Evolutionary conservation across 495 filamentous ascomycete genomes (phyloP).

Genomic region (Penicillium psychrofluorescens): DNA sequence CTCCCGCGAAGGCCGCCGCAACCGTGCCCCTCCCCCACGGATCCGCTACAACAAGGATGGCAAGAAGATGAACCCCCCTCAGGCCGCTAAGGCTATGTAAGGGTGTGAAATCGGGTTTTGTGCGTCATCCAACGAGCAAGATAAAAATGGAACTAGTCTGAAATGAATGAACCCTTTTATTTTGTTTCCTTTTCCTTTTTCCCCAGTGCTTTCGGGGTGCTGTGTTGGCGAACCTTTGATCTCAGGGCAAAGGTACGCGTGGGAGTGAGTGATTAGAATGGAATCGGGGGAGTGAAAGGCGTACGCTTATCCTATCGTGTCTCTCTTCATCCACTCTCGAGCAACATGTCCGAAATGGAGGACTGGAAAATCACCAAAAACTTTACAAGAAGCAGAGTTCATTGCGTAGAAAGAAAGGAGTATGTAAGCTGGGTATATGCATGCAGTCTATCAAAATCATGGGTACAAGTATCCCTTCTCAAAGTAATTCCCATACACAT

Average conservation of each 20-base stretch:
- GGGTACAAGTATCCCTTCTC: conserved; percentile 48
- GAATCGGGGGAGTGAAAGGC: background rate
- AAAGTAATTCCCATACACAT: conserved; percentile 49
- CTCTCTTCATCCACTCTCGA: background rate
- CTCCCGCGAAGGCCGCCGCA: conserved; percentile 92
- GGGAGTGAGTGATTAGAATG: background rate
- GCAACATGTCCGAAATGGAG: conserved; percentile 2
- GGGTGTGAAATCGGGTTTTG: conserved; percentile 16
- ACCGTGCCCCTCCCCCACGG: conserved; percentile 94
- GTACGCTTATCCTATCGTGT: no score
- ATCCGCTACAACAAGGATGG: conserved; percentile 99
- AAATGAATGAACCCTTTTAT: conserved; percentile 26
- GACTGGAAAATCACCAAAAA: conserved; percentile 12
- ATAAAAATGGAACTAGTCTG: conserved; percentile 32
- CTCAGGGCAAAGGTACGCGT: conserved; percentile 3
- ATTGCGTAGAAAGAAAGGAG: background rate
- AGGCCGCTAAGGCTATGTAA: conserved; percentile 62
- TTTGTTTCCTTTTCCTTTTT: conserved; percentile 23
- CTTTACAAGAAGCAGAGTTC: conserved; percentile 1
- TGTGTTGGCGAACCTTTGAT: background rate
- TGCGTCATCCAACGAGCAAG: conserved; percentile 19
- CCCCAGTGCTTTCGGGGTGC: background rate
- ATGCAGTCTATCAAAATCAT: conserved; percentile 14
- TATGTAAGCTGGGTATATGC: background rate
- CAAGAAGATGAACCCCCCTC: conserved; percentile 97